phyloP scores from a whole-genome alignment of 176 grass and related monocot species.

The Hordeum vulgare region DNA sequence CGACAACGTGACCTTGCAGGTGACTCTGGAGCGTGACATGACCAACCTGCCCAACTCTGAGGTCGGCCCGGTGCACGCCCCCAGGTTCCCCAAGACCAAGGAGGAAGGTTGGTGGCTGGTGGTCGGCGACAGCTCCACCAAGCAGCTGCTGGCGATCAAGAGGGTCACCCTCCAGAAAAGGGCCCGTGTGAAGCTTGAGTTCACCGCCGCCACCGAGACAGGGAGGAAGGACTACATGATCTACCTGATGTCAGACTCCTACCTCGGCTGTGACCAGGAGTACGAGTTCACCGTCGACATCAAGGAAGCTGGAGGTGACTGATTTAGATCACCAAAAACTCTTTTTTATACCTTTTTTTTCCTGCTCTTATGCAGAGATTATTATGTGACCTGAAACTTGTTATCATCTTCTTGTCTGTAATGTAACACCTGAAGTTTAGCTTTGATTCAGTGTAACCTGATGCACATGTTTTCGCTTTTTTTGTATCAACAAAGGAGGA shows the following conservation, averaged over 20 bases:
- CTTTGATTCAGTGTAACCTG: not conserved
- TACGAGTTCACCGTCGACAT: conserved; percentile 68
- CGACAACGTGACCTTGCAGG: conserved; percentile 68
- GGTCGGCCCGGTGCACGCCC: conserved; percentile 75
- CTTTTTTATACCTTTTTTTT: not conserved
- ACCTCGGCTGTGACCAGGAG: conserved; percentile 91
- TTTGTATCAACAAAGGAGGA: not conserved
- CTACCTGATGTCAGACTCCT: conserved; percentile 94
- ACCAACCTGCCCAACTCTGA: conserved; percentile 34
- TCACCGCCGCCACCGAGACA: conserved; percentile 45
- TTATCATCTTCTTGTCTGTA: not conserved
- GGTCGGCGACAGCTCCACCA: conserved; percentile 43
- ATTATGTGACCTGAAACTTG: not conserved
- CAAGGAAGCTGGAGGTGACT: conserved; percentile 46
- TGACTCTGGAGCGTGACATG: conserved; percentile 78
- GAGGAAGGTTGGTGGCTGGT: conserved; percentile 98
- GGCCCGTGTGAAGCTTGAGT: conserved; percentile 73
- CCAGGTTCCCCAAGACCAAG: conserved; percentile 79
- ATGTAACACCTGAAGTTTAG: not conserved
- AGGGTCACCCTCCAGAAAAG: conserved; percentile 69
- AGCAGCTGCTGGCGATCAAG: conserved; percentile 89
- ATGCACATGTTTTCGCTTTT: not conserved
- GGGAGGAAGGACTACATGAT: conserved; percentile 71
- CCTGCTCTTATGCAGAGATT: not conserved
- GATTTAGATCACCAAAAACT: not conserved